Evolutionary conservation across 1,139 yeast genomes (phyloP).

Genomic region (Tardiomyces digboiensis): DNA sequence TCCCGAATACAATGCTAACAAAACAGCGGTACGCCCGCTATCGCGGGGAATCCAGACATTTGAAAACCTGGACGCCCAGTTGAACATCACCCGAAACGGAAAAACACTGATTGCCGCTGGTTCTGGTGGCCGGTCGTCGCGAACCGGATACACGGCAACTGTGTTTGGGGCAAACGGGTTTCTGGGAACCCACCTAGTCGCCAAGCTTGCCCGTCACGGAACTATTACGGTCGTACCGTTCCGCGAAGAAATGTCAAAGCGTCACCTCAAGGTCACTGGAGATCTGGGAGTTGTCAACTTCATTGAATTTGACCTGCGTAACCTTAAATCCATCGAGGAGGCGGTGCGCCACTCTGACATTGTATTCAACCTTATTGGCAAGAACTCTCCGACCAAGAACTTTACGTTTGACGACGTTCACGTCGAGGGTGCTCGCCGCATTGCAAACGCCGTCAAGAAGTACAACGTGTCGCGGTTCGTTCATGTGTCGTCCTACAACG

Average conservation of each 20-base stretch:
- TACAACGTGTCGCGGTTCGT: constrained; percentile 67
- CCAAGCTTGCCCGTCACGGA: constrained; percentile 76
- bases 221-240: constrained; percentile 68
- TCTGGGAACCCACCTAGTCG: constrained; percentile 61
- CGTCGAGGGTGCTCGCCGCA: constrained; percentile 69
- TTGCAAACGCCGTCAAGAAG: constrained; percentile 64
- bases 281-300: constrained; percentile 84
- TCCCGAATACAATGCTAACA: too few species aligned
- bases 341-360: constrained; percentile 76
- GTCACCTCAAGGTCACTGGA: constrained; percentile 76
- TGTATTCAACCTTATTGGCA: constrained; percentile 73
- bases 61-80: constrained; percentile 40
- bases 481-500: constrained; percentile 77
- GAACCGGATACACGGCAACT: constrained; percentile 89
- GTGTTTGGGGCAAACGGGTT: constrained; percentile 82
- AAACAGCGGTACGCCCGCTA: neutral
- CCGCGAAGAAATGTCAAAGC: constrained; percentile 71
- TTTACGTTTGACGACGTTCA: constrained; percentile 77
- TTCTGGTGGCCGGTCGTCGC: constrained; percentile 70
- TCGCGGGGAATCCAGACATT: constrained; percentile 25
- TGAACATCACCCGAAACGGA: constrained; percentile 69
- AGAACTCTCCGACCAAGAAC: constrained; percentile 70
- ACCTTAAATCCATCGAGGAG: constrained; percentile 66
- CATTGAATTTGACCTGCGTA: constrained; percentile 77
- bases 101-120: constrained; percentile 65